phyloP scores from a whole-genome alignment of 176 grass and related monocot genomes.

The Hordeum vulgare region DNA sequence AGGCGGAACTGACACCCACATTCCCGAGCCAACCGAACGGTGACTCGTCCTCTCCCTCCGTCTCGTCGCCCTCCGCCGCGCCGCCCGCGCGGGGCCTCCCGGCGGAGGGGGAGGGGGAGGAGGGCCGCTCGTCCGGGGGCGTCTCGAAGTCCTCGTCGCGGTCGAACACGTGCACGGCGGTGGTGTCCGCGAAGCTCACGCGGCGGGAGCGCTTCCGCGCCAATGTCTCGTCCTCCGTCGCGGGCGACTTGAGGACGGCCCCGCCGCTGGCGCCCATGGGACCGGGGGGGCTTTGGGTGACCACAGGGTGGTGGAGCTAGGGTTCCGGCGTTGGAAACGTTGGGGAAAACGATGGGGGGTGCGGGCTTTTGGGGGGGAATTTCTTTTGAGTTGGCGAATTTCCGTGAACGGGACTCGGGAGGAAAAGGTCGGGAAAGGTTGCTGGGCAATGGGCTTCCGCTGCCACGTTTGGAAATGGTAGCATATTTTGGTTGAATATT shows the following conservation, averaged over 20 bases:
- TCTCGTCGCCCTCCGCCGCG: constrained; percentile 31
- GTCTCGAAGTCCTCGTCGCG: constrained; percentile 81
- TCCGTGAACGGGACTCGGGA: not conserved
- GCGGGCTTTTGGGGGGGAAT: constrained; percentile 37
- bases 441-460: not conserved
- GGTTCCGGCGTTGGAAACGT: constrained; percentile 36
- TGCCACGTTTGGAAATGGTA: not conserved
- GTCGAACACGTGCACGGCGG: constrained; percentile 84
- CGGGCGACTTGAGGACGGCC: constrained; percentile 18
- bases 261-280: constrained; percentile 37
- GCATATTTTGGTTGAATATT: not conserved
- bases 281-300: not conserved
- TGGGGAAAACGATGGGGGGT: not conserved
- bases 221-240: constrained; percentile 62
- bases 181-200: constrained; percentile 94
- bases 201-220: constrained; percentile 67
- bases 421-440: not conserved
- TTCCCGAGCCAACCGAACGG: constrained; percentile 39
- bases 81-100: constrained; percentile 16
- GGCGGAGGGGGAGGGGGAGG: constrained; percentile 1
- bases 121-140: constrained; percentile 38
- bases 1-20: constrained; percentile 48
- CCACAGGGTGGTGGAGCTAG: constrained; percentile 17
- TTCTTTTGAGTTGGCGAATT: not conserved
- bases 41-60: constrained; percentile 33